A percentile compares a stretch with the other conserved stretches of the same genome.
Evolutionary conservation across 176 grass and related monocot species (phyloP).

Genomic region (Aegilops tauschii): DNA sequence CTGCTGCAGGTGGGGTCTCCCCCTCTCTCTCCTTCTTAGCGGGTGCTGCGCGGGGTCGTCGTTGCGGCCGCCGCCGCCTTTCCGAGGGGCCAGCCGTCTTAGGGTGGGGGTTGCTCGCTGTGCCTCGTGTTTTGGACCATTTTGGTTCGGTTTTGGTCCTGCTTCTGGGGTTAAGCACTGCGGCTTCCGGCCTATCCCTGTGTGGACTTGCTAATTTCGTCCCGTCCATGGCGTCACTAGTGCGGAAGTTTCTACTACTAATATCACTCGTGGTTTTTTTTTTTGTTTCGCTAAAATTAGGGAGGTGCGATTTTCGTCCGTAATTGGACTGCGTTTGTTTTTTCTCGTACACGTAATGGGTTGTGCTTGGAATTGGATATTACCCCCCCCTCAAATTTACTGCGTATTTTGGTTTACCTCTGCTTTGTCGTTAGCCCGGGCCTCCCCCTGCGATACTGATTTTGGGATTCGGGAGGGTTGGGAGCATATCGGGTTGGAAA

Average conservation of each 20-base stretch:
- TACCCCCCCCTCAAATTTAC: not conserved
- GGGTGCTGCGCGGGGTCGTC: not conserved
- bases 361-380: not conserved
- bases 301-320: conserved; percentile 8
- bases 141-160: conserved; percentile 18
- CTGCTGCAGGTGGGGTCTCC: conserved; percentile 28
- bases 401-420: not conserved
- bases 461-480: conserved; percentile 4
- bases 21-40: not conserved
- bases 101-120: not conserved
- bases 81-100: not conserved
- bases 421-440: conserved; percentile 13
- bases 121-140: not conserved
- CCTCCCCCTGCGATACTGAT: not conserved
- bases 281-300: not conserved
- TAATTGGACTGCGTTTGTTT: not conserved
- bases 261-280: not conserved
- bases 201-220: not conserved
- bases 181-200: not conserved
- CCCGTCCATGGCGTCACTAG: not conserved
- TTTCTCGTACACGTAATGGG: not conserved
- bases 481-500: conserved; percentile 4
- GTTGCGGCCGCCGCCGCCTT: not conserved
- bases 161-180: not conserved
- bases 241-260: not conserved